phyloP scores from a whole-genome alignment of 306 rosid species.

The Malus orientalis region DNA sequence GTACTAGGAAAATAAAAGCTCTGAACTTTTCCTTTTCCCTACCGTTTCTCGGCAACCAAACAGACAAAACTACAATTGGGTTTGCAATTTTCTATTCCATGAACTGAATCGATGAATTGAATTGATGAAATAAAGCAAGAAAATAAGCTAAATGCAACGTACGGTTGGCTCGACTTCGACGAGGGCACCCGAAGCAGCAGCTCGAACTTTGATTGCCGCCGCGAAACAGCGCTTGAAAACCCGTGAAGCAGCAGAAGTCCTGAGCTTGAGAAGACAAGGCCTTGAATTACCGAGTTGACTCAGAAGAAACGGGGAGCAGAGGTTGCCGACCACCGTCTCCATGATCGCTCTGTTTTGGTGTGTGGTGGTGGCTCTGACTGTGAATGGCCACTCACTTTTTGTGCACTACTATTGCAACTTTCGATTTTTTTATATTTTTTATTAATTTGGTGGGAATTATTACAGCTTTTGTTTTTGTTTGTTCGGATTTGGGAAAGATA shows the following conservation, averaged over 20 bases:
- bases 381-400: not conserved
- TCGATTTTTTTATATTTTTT: not conserved
- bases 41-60: not conserved
- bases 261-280: slow-evolving; percentile 16
- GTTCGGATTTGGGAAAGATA: too few species aligned
- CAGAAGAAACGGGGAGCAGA: slow-evolving; percentile 3
- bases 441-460: too few species aligned
- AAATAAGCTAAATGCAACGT: not conserved
- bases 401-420: not conserved
- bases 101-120: not conserved
- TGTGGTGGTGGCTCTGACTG: not conserved
- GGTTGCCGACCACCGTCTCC: slow-evolving; percentile 29
- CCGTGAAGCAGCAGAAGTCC: slow-evolving; percentile 3
- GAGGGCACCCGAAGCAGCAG: slow-evolving; percentile 40
- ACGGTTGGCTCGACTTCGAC: slow-evolving; percentile 29
- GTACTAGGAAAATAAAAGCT: not conserved
- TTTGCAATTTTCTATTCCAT: not conserved
- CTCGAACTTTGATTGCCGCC: slow-evolving; percentile 16
- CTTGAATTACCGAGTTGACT: slow-evolving; percentile 19
- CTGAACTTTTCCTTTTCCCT: not conserved
- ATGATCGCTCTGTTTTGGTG: slow-evolving; percentile 8
- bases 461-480: too few species aligned
- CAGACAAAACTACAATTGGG: not conserved
- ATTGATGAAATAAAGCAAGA: not conserved
- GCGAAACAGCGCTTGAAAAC: slow-evolving; percentile 19